Base-by-base conservation (phyloP, 2,329 filamentous ascomycete genomes). In the Dactylellina drechsleri region DNA sequence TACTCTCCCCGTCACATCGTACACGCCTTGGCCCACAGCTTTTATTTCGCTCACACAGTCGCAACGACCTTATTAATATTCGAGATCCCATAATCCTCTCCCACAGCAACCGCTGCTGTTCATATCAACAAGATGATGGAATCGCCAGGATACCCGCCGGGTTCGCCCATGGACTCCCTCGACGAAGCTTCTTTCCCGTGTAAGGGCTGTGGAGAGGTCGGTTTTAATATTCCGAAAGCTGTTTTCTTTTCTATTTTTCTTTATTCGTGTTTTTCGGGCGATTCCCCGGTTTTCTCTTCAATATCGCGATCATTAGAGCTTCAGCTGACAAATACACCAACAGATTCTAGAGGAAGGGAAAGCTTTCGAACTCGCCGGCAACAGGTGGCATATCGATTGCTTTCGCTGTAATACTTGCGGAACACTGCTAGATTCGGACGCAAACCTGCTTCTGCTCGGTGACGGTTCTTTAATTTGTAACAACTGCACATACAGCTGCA, bases 401-500 rank as follows among this genome's bases (percentile, higher is more conserved):
- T 99, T 99, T 84, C 91, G 93, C 81, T 98, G 94, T 86, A 95
- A 97, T 82, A 96, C 92, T 66, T 99, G 94, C 85, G 89, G 89
- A 80, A 97, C 93, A 75, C 89, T 97, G 70, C 92, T 99, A 83
- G 95, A 99, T 84, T 98, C 95, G 76, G 94, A 99, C 81, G 95
- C 95, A 79, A 98, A 98, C 83, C 90, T 99, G 58, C 89, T 99
- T 60, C 90, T 99, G 26, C 91, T 99, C 77, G 95, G 95, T 82
- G 95, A 99, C 84, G 95, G 95, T 78, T 98, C 94, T 16, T 88
- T 99, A 78, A 98, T 99, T 79, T 99, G 95, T 86, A 98, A 97
- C 85, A 97, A 97, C 83, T 99, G 95, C 85, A 98, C 95, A 64
- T 99, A 99, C 83, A 97, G 93, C 86, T 99, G 95, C 85, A 97